These are phyloP conservation scores for Lactarius psammicola DNA, from an alignment of 768 basidiomycete species.

Conservation along the genomic window DNA sequence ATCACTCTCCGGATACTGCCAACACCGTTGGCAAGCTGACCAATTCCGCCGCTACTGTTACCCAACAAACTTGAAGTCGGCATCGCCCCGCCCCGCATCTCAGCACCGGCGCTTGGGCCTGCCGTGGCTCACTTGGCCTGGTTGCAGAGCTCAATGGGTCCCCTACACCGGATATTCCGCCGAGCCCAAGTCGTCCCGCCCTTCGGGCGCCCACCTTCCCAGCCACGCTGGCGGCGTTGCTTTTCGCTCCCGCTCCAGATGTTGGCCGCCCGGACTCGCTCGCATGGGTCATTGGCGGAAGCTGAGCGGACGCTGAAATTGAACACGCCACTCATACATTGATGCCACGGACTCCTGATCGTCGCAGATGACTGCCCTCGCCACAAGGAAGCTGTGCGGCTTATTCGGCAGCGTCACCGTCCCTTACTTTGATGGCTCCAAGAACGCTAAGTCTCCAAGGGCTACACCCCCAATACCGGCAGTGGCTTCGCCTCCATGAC, in stretches of 20 bases:
- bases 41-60: slow-evolving; percentile 78
- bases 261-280: no score
- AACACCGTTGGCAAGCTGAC: slow-evolving; percentile 37
- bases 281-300: no score
- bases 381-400: slow-evolving; percentile 55
- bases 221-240: slow-evolving; percentile 49
- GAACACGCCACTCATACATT: slow-evolving; percentile 80
- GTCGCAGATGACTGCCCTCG: slow-evolving; percentile 54
- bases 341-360: slow-evolving; percentile 32
- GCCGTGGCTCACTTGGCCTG: slow-evolving; percentile 73
- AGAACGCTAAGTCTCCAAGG: slow-evolving; percentile 62
- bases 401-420: slow-evolving; percentile 58
- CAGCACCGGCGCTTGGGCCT: slow-evolving; percentile 54
- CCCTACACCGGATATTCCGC: slow-evolving; percentile 62
- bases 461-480: slow-evolving; percentile 23
- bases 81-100: no score
- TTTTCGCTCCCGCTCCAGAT: slow-evolving; percentile 54
- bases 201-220: slow-evolving; percentile 90
- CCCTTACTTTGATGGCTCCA: slow-evolving; percentile 83
- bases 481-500: slow-evolving; percentile 2
- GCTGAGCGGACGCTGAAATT: slow-evolving; percentile 99
- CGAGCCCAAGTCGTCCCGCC: slow-evolving; percentile 51
- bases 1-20: slow-evolving; percentile 86
- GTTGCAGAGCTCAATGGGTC: slow-evolving; percentile 74
- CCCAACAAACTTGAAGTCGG: slow-evolving; percentile 39